These are phyloP conservation scores for Penicillium sp. DNA, from an alignment of 2,329 filamentous ascomycete genomes.

Conservation along the genomic window DNA sequence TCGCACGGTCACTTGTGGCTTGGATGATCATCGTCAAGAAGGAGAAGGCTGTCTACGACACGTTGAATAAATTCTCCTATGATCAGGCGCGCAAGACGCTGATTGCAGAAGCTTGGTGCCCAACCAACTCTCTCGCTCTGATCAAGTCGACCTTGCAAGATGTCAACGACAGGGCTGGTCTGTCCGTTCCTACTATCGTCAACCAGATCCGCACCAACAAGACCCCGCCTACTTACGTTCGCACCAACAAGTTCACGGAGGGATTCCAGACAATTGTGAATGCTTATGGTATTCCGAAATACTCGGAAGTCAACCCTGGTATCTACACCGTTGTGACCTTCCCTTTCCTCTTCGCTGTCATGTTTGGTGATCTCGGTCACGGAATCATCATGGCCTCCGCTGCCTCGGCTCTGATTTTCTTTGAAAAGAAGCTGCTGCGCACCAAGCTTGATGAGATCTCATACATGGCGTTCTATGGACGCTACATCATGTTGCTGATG, in stretches of 20 bases:
- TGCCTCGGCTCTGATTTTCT: slow-evolving; percentile 91
- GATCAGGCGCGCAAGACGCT: slow-evolving; percentile 93
- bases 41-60: slow-evolving; percentile 96
- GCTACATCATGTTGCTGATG: slow-evolving; percentile 99
- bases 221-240: slow-evolving; percentile 94
- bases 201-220: slow-evolving; percentile 97
- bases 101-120: slow-evolving; percentile 97
- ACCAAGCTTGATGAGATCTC: slow-evolving; percentile 97
- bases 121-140: slow-evolving; percentile 81
- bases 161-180: slow-evolving; percentile 90
- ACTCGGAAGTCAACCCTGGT: slow-evolving; percentile 94
- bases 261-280: slow-evolving; percentile 99
- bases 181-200: slow-evolving; percentile 97
- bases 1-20: slow-evolving; percentile 85
- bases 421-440: slow-evolving; percentile 75
- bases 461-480: slow-evolving; percentile 97
- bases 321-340: slow-evolving; percentile 96
- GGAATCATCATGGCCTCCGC: slow-evolving; percentile 84
- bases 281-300: slow-evolving; percentile 95
- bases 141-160: slow-evolving; percentile 95
- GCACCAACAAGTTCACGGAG: slow-evolving; percentile 97
- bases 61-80: slow-evolving; percentile 94
- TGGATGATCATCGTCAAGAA: slow-evolving; percentile 99
- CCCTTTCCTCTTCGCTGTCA: slow-evolving; percentile 99
- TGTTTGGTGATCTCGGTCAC: slow-evolving; percentile 98